Evolutionary conservation across 1,284 basidiomycete genomes (phyloP), one percentile per base, ranked within the genome.

Genomic region (Flammula alnicola): DNA sequence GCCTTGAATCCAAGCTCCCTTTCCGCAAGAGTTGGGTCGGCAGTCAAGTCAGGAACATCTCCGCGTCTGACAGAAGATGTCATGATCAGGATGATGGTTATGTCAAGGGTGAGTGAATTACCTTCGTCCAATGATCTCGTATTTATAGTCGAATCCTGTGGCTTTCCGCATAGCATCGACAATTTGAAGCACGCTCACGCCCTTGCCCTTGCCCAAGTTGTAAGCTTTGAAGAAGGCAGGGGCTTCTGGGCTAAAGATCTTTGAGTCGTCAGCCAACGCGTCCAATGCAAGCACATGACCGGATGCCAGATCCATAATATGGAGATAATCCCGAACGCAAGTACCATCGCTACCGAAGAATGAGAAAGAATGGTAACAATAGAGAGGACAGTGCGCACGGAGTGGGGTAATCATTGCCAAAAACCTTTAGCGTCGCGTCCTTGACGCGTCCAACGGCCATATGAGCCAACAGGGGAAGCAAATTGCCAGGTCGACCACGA

Each of bases 361-460:
- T 38, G 32, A 48, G 39, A 47, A 10, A 20, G n/a, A 49, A 36
- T 22, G 0, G 4, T 9, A 3, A 25, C 14, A 19, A 44, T 17
- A 12, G 3, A 42, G 20, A 36, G 10, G 9, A 38, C 20, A 32
- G n/a, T n/a, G 70, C 88, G 63, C 60, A 92, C 90, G 83, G 85
- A 2, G 96, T 99, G 22, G 95, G 95, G 71, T 98, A 99, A 72
- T 99, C 95, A 67, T 97, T 93, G 41, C 97, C 97, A 66, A 98
- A 99, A 10, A 99, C 92, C 67, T 95, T 91, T 49, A 99, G 77
- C 5, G 82, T 85, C 7, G 83, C 74, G 52, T 91, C 85, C 57
- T 88, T 84, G 62, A 95, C 84, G 56, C 94, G 87, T 33, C 97
- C 97, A 46, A 95, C 77, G 2, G 97, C 95, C 83, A 99, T 98